A percentile compares a stretch with the other conserved stretches of the same genome.
Conservation (phyloP, 1,284 basidiomycete species). For the Golubevia pallescens region DNA sequence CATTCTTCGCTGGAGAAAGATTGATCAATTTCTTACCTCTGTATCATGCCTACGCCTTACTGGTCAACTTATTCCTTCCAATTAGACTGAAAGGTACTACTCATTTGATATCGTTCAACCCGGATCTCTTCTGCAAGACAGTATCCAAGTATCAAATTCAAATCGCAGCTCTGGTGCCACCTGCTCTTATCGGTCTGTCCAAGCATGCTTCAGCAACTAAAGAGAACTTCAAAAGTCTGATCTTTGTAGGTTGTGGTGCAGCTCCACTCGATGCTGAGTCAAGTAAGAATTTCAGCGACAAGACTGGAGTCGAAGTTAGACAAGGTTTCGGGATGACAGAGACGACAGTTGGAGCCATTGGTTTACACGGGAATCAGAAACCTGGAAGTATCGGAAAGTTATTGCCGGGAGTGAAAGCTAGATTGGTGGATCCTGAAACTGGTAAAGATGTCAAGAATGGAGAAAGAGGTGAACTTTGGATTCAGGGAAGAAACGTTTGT, state of each 20-base stretch:
- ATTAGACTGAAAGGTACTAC: conserved; percentile 13
- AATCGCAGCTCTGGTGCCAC: conserved; percentile 20
- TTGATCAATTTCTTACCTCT: conserved; percentile 26
- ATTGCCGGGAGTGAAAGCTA: conserved; percentile 21
- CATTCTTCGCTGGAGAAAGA: conserved; percentile 9
- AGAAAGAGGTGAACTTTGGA: conserved; percentile 26
- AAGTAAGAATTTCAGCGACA: conserved; percentile 16
- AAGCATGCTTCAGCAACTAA: conserved; percentile 15
- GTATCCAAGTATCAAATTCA: conserved; percentile 19
- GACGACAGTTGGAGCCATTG: conserved; percentile 28
- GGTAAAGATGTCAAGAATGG: conserved; percentile 19
- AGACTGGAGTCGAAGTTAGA: conserved; percentile 16
- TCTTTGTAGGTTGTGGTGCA: conserved; percentile 16
- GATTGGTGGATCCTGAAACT: conserved; percentile 20
- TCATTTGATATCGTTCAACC: conserved; percentile 21
- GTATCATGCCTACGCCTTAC: conserved; percentile 26
- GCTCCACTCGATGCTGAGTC: conserved; percentile 27
- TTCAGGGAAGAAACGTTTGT: conserved; percentile 29
- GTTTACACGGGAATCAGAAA: conserved; percentile 11
- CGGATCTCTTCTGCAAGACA: conserved; percentile 16
- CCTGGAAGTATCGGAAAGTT: conserved; percentile 25
- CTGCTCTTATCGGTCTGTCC: conserved; percentile 17
- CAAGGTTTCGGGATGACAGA: conserved; percentile 38
- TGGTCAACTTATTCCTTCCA: conserved; percentile 11
- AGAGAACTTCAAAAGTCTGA: conserved; percentile 14